A percentile compares a stretch with the other conserved stretches of the same genome.
Evolutionary conservation across 768 basidiomycete genomes (phyloP).

Genomic region (Guyanaporus albipodus): DNA sequence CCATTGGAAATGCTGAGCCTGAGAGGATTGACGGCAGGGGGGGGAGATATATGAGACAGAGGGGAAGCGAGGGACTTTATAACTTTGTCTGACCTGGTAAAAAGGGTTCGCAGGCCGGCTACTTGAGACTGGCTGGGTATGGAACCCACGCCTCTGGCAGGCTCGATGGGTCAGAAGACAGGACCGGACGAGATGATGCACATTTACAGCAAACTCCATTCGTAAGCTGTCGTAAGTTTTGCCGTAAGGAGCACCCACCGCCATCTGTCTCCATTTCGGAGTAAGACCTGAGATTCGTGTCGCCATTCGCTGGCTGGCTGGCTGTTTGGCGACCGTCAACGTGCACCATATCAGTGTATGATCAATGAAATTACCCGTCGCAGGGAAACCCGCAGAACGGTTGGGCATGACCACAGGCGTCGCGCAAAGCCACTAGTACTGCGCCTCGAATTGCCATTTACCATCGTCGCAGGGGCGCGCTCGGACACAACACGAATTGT

Average conservation of each 20-base stretch:
- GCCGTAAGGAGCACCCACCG: constrained; percentile 29
- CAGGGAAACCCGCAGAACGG: no score
- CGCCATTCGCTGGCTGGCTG: constrained; percentile 12
- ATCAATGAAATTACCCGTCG: constrained; percentile 29
- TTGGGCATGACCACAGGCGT: no score
- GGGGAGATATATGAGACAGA: constrained; percentile 6
- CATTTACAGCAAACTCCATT: constrained; percentile 28
- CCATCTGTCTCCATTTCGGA: constrained; percentile 25
- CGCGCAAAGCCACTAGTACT: no score
- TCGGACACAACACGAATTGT: constrained; percentile 7
- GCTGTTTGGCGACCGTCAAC: constrained; percentile 3
- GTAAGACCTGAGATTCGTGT: constrained; percentile 19
- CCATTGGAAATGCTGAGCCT: constrained; percentile 10
- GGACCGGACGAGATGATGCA: constrained; percentile 24
- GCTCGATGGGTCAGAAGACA: constrained; percentile 29
- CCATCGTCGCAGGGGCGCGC: background rate
- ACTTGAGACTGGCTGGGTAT: constrained; percentile 26
- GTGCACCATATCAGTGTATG: constrained; percentile 16
- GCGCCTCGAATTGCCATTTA: constrained; percentile 2
- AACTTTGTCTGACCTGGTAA: constrained; percentile 27
- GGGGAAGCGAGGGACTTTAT: constrained; percentile 24
- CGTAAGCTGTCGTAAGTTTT: constrained; percentile 26
- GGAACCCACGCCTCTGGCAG: constrained; percentile 31
- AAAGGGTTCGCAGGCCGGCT: constrained; percentile 20
- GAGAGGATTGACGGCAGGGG: constrained; percentile 22